Evolutionary conservation across 768 basidiomycete species (phyloP).

Genomic region (Stropharia rugosoannulata): DNA sequence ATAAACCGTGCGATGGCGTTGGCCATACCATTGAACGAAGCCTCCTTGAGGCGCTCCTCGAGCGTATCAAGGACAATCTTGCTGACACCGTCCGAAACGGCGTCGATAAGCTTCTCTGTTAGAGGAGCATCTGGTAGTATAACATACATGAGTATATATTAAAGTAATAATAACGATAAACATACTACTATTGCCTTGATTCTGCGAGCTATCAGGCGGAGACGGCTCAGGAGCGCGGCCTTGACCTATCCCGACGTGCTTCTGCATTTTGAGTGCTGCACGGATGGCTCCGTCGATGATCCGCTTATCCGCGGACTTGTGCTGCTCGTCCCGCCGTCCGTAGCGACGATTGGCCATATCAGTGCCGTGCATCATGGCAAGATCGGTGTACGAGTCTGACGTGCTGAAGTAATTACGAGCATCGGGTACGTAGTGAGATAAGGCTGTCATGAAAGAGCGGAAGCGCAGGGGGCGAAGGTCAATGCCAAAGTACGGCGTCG

Average conservation of each 20-base stretch:
- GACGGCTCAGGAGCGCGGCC: neutral
- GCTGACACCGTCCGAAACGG: neutral
- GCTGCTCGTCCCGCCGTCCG: neutral
- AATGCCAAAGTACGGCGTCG: neutral
- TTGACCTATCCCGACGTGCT: neutral
- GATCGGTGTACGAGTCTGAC: neutral
- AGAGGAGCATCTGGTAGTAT: no score
- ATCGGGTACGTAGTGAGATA: neutral
- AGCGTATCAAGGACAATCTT: neutral
- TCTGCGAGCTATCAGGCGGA: neutral
- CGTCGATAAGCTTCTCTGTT: neutral
- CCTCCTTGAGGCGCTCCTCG: conserved; percentile 2
- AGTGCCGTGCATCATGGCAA: neutral
- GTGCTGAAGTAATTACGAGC: no score
- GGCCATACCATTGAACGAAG: conserved; percentile 12
- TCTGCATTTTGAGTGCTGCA: neutral
- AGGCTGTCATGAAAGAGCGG: neutral
- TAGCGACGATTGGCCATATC: neutral
- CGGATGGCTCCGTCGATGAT: neutral
- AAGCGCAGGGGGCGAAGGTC: neutral
- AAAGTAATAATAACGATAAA: no score
- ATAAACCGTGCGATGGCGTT: neutral
- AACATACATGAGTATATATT: no score
- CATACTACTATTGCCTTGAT: no score
- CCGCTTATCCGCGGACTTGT: neutral